Conservation (phyloP, 2,329 filamentous ascomycete species). For the Talaromyces amestolkiae region DNA sequence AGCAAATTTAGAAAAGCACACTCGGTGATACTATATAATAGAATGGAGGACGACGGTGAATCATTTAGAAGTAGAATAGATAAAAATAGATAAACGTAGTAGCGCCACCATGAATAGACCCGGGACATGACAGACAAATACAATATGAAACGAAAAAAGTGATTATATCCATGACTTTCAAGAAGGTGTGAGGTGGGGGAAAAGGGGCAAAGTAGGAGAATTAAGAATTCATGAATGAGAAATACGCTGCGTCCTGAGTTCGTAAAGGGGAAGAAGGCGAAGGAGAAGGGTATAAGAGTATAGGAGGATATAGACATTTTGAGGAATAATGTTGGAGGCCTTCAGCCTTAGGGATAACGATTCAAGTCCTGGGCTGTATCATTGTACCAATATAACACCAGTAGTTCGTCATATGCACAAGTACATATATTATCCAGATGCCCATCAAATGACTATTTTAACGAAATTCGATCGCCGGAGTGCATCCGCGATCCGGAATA, state of each 20-base stretch:
- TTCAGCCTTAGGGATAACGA: background rate
- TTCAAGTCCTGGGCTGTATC: background rate
- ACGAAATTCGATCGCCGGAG: slow-evolving; percentile 83
- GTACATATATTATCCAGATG: slow-evolving; percentile 2
- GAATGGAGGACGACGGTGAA: background rate
- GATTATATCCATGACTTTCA: background rate
- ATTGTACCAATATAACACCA: slow-evolving; percentile 12
- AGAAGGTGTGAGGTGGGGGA: background rate
- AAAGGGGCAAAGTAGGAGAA: too few relatives aligned
- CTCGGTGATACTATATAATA: background rate
- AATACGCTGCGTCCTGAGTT: slow-evolving; percentile 13
- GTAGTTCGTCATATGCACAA: background rate
- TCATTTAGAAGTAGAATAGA: background rate
- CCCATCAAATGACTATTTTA: slow-evolving; percentile 43
- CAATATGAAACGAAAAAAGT: background rate
- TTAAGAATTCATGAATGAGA: background rate
- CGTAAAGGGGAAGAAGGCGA: slow-evolving; percentile 1
- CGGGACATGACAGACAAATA: slow-evolving; percentile 2
- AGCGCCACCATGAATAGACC: slow-evolving; percentile 1
- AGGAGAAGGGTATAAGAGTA: background rate
- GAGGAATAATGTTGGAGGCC: background rate
- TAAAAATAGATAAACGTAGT: background rate
- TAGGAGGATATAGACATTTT: background rate
- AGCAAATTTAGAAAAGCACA: slow-evolving; percentile 1
- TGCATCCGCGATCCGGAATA: slow-evolving; percentile 79